phyloP scores from a whole-genome alignment of 179 eudicot species.

The Nepenthes alata region DNA sequence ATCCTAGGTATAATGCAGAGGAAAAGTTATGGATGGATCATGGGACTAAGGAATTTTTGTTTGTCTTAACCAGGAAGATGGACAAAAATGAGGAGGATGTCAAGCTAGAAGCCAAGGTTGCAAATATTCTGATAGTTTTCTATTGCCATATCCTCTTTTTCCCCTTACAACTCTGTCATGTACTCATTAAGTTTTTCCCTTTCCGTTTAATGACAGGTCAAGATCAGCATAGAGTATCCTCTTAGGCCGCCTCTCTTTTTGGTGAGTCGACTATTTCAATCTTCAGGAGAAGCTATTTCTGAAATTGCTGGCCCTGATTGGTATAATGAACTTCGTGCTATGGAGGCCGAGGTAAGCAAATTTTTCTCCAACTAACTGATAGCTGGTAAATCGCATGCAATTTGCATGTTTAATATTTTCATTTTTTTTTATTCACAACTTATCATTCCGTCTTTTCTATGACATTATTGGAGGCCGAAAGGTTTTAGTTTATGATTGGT shows the following conservation, averaged over 20 bases:
- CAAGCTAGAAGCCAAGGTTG: conserved; percentile 76
- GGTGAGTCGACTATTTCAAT: conserved; percentile 26
- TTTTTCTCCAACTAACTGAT: neutral
- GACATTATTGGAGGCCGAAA: neutral
- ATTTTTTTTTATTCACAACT: neutral
- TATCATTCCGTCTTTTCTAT: neutral
- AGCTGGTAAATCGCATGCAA: neutral
- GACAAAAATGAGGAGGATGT: conserved; percentile 27
- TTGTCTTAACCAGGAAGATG: conserved; percentile 33
- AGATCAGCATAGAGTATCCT: conserved; percentile 79
- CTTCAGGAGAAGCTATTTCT: conserved; percentile 26
- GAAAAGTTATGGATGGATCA: conserved; percentile 50
- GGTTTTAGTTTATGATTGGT: neutral
- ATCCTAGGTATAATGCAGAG: conserved; percentile 9
- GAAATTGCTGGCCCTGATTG: conserved; percentile 34
- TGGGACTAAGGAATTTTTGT: conserved; percentile 44
- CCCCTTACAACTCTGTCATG: neutral
- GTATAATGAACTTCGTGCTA: conserved; percentile 82
- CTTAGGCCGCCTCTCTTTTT: conserved; percentile 72
- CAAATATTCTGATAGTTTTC: conserved; percentile 1
- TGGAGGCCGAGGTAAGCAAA: conserved; percentile 85
- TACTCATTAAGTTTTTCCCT: neutral
- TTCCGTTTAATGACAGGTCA: conserved; percentile 36
- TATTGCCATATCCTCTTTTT: neutral
- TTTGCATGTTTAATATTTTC: neutral